Base-by-base conservation (phyloP, 1,139 yeast species). In the Suhomyces taliae region DNA sequence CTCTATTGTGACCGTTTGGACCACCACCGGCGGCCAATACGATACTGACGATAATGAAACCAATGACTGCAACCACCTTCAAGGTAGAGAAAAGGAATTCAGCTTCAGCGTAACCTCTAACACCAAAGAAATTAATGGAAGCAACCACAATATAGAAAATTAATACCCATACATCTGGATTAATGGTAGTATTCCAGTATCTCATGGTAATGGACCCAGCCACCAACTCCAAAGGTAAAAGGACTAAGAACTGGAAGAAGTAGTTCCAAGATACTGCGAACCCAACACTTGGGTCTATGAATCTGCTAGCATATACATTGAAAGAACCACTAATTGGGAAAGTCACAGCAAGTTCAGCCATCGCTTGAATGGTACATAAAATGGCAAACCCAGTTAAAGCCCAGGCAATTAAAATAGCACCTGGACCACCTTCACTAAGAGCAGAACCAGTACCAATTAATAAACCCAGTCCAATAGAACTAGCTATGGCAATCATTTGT, bases 381-480 rank as follows among this genome's bases (percentile, higher is more conserved):
- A 67, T 64, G 14, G 66, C 63, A 34, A 61, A 50, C 0, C 70
- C 70, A 2, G 67, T 66, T 33, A 66, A 50, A 1, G 62, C 58
- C 67, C 69, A 67, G 7, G 69, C 69, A 38, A 67, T 64, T 41
- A 80, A 84, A 36, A 87, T 81, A 24, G 90, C 82, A 9, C 61
- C 69, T 2, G 95, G 85, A 60, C 88, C 88, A 49, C 90, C 90
- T 35, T 55, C 51, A 10, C 50, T 45, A 48, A 62, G 55, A 7
- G 63, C 64, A 31, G 57, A 50, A 8, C 66, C 67, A 2, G 65
- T 60, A 43, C 67, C 67, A 40, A 62, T 55, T 41, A 62, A 59
- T 45, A 43, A 52, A 6, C 67, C 67, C 47, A 61, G 63, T 37
- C 79, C 79, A 38, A 74, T 70, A 19, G 66, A 60, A 27, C 63